Evolutionary conservation across 352 stramenopile genomes (phyloP), one percentile per base, ranked within the genome.

Genomic region (Phytophthora rubi): DNA sequence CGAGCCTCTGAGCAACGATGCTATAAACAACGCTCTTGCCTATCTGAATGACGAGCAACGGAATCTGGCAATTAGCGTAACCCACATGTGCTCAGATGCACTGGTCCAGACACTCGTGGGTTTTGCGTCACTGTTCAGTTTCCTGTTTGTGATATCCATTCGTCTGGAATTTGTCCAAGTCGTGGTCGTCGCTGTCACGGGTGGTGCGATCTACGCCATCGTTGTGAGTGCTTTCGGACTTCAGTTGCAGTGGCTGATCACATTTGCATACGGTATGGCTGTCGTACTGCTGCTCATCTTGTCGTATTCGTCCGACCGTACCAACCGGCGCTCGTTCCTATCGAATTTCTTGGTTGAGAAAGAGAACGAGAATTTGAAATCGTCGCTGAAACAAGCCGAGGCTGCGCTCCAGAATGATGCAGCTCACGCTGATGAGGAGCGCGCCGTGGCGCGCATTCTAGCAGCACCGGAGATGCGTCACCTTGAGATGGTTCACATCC

Each of bases 121-220:
- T 28, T 93, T 94, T 70, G 68, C 77, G 15, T 91, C 82, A 35
- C 71, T 92, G n/a, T 91, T 93, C 62, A 91, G 82, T 63, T 93
- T 94, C 59, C 80, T 94, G 26, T 92, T 95, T 53, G 80, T 88
- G 52, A 88, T 95, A 45, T 92, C 87, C 4, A 93, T 94, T 58
- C 88, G 88, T n/a, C 71, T 97, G 28, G 89, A 97, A 70, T 97
- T 97, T 71, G 82, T 94, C 33, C 88, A 97, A 71, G 86, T 92
- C 18, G 78, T 91, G 55, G 68, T 93, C n/a, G 76, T 95, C n/a
- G 82, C 79, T 28, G 66, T 88, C 47, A 79, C 75, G 7, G 77
- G 79, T 16, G 71, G 83, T 6, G 62, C 81, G 5, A 88, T 81
- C n/a, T 94, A 92, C 70, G 74, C 78, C 30, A 71, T 86, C 33